Base-by-base conservation (phyloP, 805 yeast genomes). In the Helenozyma baotianmanensis region DNA sequence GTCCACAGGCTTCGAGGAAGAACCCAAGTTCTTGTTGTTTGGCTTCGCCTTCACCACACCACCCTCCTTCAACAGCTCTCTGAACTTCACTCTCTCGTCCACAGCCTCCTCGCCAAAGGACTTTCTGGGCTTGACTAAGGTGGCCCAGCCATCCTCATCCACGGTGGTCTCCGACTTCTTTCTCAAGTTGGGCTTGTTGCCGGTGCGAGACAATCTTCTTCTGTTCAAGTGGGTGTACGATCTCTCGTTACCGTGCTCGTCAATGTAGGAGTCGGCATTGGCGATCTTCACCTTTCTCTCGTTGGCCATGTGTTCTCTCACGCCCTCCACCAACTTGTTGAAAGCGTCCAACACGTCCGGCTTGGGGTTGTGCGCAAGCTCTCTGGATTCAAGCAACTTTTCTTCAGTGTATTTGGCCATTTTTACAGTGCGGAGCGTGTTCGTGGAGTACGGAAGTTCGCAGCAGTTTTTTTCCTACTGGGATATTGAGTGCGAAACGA, bases 71-170 rank as follows among this genome's bases (percentile, higher is more conserved):
- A 67, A 51, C 37, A 66, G 52, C 40, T 72, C 74, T 50, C 70
- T 63, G 48, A 66, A 64, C 30, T 62, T 53, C 32, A 61, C 58
- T 39, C 68, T 68, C 38, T 73, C 79, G 17, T 67, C 76, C 17
- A 46, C 63, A 27, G 56, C 70, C 13, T 68, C 76, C 36, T 70
- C 75, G 46, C 76, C 77, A 38, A 74, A 68, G 10, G 72, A 62
- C 38, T 66, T 66, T 47, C 64, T 70, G 29, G 65, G 61, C 47
- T 68, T 64, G 32, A 69, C 62, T 42, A 73, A 60, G 14, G 90
- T 80, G 37, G 82, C 82, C 90, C 92, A 84, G 28, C 94, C 94
- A 42, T 84, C 90, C 37, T 79, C 82, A 53, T 83, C 94, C 22
- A 80, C 73, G 39, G 64, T 70, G 38, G 68, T 64, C 35, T 67